Base-by-base conservation (phyloP, 2,329 filamentous ascomycete species). In the Phoma sp. region DNA sequence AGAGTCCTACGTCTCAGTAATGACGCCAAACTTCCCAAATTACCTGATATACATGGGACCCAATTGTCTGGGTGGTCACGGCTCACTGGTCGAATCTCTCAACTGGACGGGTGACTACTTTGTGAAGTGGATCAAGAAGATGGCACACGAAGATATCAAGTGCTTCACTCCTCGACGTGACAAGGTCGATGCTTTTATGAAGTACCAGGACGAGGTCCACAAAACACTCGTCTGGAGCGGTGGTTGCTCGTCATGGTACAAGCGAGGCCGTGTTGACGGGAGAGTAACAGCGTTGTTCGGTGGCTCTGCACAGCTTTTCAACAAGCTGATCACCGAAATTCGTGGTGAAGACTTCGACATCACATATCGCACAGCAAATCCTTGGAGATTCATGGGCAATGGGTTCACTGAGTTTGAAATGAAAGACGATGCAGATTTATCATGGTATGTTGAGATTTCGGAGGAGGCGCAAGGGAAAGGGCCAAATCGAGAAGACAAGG, bases 291-390 rank as follows among this genome's bases (percentile, higher is more conserved):
- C 61, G 5, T 26, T 64, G 4, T 65, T 60, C 39, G 58, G 58
- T 38, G 61, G 61, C 25, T 53, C 46, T 11, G 60, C 60, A 2
- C 59, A 62, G 14, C 33, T 61, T 2, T 66, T 66, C 36, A 66
- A 64, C 26, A 50, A 47, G 23, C 48, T 67, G 50, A 33, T 64
- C 14, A 37, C 50, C 1, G 69, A 75, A 3, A 73, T 82, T 10
- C 68, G 81, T 7, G 72, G 72, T 1, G 80, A 83, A 60, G 80
- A 83, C 57, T 82, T 81, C 56, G 74, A 81, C 3, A 75, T 82
- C 32, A 66, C 65, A 39, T 82, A 82, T 57, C 68, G 72, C 37
- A 76, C 70, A 14, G 50, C 60, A n/a, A 82, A 82, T 61, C 66
- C 73, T 14, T 82, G 78, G 59, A 55, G 74, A 21, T 81, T 81